Evolutionary conservation across 2,329 filamentous ascomycete genomes (phyloP), one percentile per base, ranked within the genome.

Genomic region (Dothideomycetes sp.): DNA sequence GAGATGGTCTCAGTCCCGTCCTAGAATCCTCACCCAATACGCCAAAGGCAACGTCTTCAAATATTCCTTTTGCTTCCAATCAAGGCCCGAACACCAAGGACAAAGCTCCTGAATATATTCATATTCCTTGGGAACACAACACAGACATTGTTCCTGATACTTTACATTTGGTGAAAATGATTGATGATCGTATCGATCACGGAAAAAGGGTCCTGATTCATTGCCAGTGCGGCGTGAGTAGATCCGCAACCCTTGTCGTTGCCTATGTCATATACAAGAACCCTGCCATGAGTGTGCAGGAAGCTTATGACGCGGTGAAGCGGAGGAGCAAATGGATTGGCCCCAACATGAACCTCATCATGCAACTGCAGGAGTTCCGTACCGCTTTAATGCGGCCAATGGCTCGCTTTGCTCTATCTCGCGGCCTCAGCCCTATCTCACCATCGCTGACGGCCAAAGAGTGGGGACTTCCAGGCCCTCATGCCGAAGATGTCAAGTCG

Each of bases 341-440:
- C 43, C 84, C 84, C 0, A 93, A 93, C 59, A 93, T 93, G 85
- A 84, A 84, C 49, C 69, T 93, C 49, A 87, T 93, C 71, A 91
- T 91, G 69, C 87, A 85, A 49, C 65, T 93, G 35, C 84, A 88
- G 57, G 84, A 89, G 53, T 89, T 88, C 55, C 71, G 45, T 60
- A 73, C 48, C 56, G 72, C 52, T 62, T 69, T 58, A 3, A 46
- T 52, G 10, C 46, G 52, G 11, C 55, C 55, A 15, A 36, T 55
- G 3, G 36, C 33, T 15, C 43, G 41, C 8, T 43, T 58, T 31
- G 44, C 50, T 12, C 46, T 48, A 7, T 51, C 56, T 31, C 51
- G 57, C 17, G 49, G 48, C 19, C 42, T 58, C 9, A 56, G 53
- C 19, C 57, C 57, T 5, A 51, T 56, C 15, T 54, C 54, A 15